Base-by-base conservation (phyloP, 2,329 filamentous ascomycete genomes). In the Fusarium sp. region DNA sequence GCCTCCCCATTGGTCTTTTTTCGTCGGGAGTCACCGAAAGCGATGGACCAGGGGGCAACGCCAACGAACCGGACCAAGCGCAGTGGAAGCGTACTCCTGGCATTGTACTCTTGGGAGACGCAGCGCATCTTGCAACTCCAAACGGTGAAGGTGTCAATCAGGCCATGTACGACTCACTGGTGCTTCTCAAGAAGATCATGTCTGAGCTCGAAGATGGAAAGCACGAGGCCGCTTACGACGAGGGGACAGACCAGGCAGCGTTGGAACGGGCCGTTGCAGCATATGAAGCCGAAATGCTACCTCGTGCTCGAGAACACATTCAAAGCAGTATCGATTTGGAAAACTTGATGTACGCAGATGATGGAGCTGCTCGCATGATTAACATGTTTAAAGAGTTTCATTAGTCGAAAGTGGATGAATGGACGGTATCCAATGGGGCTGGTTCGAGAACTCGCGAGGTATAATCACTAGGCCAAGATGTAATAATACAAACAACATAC, bases 131-230 rank as follows among this genome's bases (percentile, higher is more conserved):
- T 17, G 44, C 57, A 11, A 44, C 40, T 16, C 64, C 64, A n/a
- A 59, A 53, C 6, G 64, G 64, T 7, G 58, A 66, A 55, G 64
- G 64, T 1, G 64, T 66, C 8, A 66, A 66, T 20, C 27, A 35
- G 5, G 64, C 58, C 14, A 66, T 66, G 64, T 35, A 40, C 12
- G 64, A 66, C 24, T 46, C 64, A 2, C 20, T 66, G 4, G 44
- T 29, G n/a, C 58, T 66, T 14, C 40, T 58, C 22, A 24, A 42
- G 11, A 27, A 24, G 14, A 58, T 58, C 10, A 42, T 40, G 35
- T 17, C 55, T 29, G 55, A 58, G 55, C 20, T 58, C 5, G 55
- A 35, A 6, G 36, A 40, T 17, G 22, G 14, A 17, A 29, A 27
- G 2, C 4, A 22, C 16, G 22, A n/a, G 6, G 10, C 33, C 8